Base-by-base conservation (phyloP, 108 stramenopile genomes). In the Seminavis robusta region DNA sequence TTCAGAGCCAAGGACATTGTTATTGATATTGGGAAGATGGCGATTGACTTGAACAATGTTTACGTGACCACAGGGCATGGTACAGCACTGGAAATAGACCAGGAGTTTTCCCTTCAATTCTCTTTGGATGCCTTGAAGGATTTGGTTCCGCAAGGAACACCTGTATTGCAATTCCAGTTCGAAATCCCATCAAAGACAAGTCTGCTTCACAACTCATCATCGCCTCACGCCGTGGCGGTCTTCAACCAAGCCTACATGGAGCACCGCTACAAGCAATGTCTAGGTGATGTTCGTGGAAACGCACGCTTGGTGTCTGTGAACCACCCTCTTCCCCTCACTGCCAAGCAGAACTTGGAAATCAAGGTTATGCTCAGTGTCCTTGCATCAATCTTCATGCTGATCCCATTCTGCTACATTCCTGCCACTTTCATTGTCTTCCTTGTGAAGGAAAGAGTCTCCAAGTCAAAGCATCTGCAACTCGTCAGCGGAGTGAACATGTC, bases 381-480 rank as follows among this genome's bases (percentile, higher is more conserved):
- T 10, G 69, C 75, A 28, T 47, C 65, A 19, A 21, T 76, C 21
- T 76, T 76, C 65, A 39, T 76, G 25, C 59, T 76, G 29, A 69
- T 76, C 61, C 75, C 75, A 5, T 66, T 60, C 28, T 70, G 75
- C 54, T 70, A 59, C 51, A 66, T 76, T 15, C 75, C 75, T 33
- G 67, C 65, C 25, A 36, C 69, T 11, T 76, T 76, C 43, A 45
- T 66, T 25, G 68, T 69, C 13, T 76, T 66, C 54, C 11, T 76
- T 20, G 75, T 76, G 23, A 57, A 53, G 27, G 75, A 76, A 25
- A 36, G 48, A 34, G 32, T 61, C 31, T 67, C 32, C 52, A 76
- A 71, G 59, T 58, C 62, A 20, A 76, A 76, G 43, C 69, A 76
- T 54, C 24, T 76, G 24, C 75, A 76, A 44, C 50, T 69, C 17